phyloP scores from a whole-genome alignment of 805 yeast genomes.

The Kodamaea hsintzibuensis region DNA sequence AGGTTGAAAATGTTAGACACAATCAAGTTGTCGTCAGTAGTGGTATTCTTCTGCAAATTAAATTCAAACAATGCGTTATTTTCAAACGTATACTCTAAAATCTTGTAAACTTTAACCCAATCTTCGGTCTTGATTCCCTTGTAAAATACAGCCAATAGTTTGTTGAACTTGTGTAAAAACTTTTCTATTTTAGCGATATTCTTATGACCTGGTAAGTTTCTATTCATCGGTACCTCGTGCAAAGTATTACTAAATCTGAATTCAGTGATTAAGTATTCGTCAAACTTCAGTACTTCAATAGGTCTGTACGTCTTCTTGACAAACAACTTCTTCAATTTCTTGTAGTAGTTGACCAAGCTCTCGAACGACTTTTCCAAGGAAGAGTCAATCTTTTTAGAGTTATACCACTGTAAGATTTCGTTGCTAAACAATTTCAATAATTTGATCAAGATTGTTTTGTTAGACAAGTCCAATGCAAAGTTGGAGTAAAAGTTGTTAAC shows the following conservation, averaged over 20 bases:
- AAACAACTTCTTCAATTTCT: slow-evolving; percentile 65
- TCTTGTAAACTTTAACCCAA: slow-evolving; percentile 77
- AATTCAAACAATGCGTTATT: slow-evolving; percentile 60
- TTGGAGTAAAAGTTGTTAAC: slow-evolving; percentile 73
- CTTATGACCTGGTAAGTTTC: slow-evolving; percentile 45
- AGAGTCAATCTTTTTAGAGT: slow-evolving; percentile 40
- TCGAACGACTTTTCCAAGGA: slow-evolving; percentile 38
- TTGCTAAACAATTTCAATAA: slow-evolving; percentile 67
- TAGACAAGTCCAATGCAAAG: slow-evolving; percentile 65
- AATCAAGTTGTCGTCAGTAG: slow-evolving; percentile 55
- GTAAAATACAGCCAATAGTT: slow-evolving; percentile 57
- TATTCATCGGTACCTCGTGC: slow-evolving; percentile 48
- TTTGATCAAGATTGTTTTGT: slow-evolving; percentile 61
- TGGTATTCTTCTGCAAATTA: slow-evolving; percentile 39
- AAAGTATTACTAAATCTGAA: slow-evolving; percentile 43
- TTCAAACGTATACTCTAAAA: slow-evolving; percentile 67
- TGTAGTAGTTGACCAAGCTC: slow-evolving; percentile 50
- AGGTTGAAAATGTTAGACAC: slow-evolving; percentile 71
- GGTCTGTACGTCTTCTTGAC: slow-evolving; percentile 74
- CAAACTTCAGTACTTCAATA: slow-evolving; percentile 39
- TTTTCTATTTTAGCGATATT: slow-evolving; percentile 54
- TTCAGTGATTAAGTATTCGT: slow-evolving; percentile 37
- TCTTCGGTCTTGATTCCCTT: slow-evolving; percentile 61
- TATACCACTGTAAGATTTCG: slow-evolving; percentile 56
- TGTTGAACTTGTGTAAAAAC: slow-evolving; percentile 66